Conservation (phyloP, 306 rosid species). For the Bauhinia variegata region DNA sequence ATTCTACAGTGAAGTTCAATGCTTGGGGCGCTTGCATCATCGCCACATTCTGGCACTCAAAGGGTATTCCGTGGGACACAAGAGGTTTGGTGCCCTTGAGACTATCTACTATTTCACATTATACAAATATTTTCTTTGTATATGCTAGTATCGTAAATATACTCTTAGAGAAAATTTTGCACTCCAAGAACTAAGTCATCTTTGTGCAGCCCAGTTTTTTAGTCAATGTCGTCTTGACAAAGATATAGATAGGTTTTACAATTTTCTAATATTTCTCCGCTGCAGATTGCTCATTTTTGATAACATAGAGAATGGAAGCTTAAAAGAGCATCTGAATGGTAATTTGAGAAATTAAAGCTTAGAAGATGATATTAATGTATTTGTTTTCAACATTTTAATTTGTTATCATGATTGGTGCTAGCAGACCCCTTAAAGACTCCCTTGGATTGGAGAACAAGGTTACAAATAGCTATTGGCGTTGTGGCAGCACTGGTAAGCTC, state of each 20-base stretch:
- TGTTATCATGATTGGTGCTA: slow-evolving; percentile 36
- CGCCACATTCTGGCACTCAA: slow-evolving; percentile 86
- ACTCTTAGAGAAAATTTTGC: not conserved
- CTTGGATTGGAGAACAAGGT: slow-evolving; percentile 82
- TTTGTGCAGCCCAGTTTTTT: not conserved
- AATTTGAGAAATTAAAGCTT: slow-evolving; percentile 31
- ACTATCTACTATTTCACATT: slow-evolving; percentile 15
- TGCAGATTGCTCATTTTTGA: slow-evolving; percentile 81
- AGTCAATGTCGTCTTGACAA: not conserved
- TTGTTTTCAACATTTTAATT: slow-evolving; percentile 26
- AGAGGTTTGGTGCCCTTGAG: slow-evolving; percentile 56
- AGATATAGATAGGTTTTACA: slow-evolving; percentile 2
- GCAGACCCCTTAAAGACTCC: slow-evolving; percentile 93
- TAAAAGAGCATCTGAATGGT: slow-evolving; percentile 92
- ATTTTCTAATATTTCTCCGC: slow-evolving; percentile 12
- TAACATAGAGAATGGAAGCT: slow-evolving; percentile 82
- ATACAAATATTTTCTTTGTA: not conserved
- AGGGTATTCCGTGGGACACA: slow-evolving; percentile 69
- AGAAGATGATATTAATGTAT: slow-evolving; percentile 14
- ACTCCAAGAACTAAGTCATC: not conserved
- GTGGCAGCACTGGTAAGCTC: slow-evolving; percentile 82
- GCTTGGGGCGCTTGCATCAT: slow-evolving; percentile 84
- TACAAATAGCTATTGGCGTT: slow-evolving; percentile 77
- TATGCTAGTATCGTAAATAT: no score
- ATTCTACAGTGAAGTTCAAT: slow-evolving; percentile 73